Evolutionary conservation across 768 basidiomycete species (phyloP), one percentile per base, ranked within the genome.

Genomic region (Termitomyces sp.): DNA sequence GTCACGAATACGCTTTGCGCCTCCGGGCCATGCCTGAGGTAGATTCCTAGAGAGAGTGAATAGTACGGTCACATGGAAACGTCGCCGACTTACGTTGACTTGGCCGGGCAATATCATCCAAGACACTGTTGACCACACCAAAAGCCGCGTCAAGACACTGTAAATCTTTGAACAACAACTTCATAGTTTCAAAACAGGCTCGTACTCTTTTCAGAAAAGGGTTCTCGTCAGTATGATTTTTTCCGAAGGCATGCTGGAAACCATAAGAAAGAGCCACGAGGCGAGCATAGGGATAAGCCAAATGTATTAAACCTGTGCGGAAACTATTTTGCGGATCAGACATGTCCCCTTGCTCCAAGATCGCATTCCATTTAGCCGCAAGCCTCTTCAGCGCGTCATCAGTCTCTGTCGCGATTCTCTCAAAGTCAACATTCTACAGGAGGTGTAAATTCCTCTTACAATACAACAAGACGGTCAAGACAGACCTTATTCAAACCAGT

Each of bases 1-100:
- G 86, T 89, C 26, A 85, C 78, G 62, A 92, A 90, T 10, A 92
- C 84, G 58, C 83, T 85, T 61, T 91, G 86, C 0, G 86, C 84
- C 65, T 91, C 89, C 2, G 90, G 89, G 0, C 88, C 90, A 64
- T 89, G 86, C 3, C 85, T 79, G 51, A 86, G 77, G 59, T 79
- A 85, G 28, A 75, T 71, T 48, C 75, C 83, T 84, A 68, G 21
- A 56, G 58, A 61, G 43, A 54, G 55, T 56, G 12, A 54, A 44
- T 26, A 12, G 50, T 15, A 8, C 15, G 26, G 11, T 7, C 2
- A n/a, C 30, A 19, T 8, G 11, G 26, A 41, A 38, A 51, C 26
- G 11, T 37, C 40, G 54, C 42, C 38, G 52, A 71, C 80, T 49
- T 50, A 85, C 83, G 73, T 67, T 84, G 82, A 53, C 73, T 74